A percentile compares a stretch with the other conserved stretches of the same genome.
Evolutionary conservation across 176 grass and related monocot genomes (phyloP).

Genomic region (Oropetium thomaeum): DNA sequence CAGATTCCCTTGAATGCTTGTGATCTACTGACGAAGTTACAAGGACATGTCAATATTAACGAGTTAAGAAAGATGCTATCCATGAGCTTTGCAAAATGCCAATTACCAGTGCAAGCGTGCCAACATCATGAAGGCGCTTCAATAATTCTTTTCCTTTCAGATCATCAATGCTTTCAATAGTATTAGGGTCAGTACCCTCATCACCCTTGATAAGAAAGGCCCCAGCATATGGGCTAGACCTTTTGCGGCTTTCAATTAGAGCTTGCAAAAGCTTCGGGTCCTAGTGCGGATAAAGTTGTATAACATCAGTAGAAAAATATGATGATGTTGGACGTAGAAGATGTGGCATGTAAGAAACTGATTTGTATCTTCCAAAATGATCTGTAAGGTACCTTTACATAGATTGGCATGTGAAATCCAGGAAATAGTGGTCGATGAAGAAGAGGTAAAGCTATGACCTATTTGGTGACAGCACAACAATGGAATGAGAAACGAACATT

Average conservation of each 20-base stretch:
- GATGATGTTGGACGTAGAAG: slow-evolving; percentile 4
- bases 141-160: slow-evolving; percentile 94
- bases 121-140: slow-evolving; percentile 92
- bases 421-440: slow-evolving; percentile 93
- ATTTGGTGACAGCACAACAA: slow-evolving; percentile 26
- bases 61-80: neutral
- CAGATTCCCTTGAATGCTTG: slow-evolving; percentile 87
- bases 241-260: slow-evolving; percentile 86
- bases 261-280: slow-evolving; percentile 72
- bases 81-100: slow-evolving; percentile 1
- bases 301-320: neutral
- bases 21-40: slow-evolving; percentile 63
- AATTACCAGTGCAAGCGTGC: slow-evolving; percentile 77
- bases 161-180: slow-evolving; percentile 71
- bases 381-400: slow-evolving; percentile 66
- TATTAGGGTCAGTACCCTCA: slow-evolving; percentile 59
- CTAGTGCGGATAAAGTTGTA: slow-evolving; percentile 36
- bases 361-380: slow-evolving; percentile 12
- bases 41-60: neutral
- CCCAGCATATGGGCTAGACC: slow-evolving; percentile 66
- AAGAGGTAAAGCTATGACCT: slow-evolving; percentile 93
- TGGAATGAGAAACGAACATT: slow-evolving; percentile 7
- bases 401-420: slow-evolving; percentile 94
- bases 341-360: neutral
- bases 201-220: slow-evolving; percentile 98